Base-by-base conservation (phyloP, 2,329 filamentous ascomycete genomes). In the Verticillium nubilum region DNA sequence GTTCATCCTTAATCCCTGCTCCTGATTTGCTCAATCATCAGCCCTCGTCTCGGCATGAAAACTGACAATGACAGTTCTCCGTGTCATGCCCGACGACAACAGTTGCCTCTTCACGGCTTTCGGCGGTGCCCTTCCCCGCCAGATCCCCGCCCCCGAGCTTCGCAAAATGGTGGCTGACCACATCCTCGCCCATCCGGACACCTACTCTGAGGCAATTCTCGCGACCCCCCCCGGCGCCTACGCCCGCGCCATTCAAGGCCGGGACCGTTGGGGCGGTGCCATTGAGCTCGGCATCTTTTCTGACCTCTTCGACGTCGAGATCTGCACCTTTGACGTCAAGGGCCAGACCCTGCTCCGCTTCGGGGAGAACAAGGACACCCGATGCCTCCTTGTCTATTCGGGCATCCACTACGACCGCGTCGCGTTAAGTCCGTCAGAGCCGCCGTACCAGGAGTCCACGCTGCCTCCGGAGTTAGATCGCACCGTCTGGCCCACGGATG, bases 1-100 rank as follows among this genome's bases (percentile, higher is more conserved):
- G 74, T 68, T 27, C 27, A 26, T 2, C 27, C 42, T 4, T 17
- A 7, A 13, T 27, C 25, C 10, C 65, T 63, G 52, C 23, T 54
- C 19, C 23, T 31, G 2, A 69, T 10, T 68, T 76, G 19, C 62
- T 72, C 29, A 73, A 73, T 23, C 52, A 13, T 61, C 29, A 31
- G n/a, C n/a, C n/a, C n/a, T n/a, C 29, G 29, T 4, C 5, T 31
- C n/a, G n/a, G 29, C 13, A 31, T 13, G 9, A 13, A 31, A 9
- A 31, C 67, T 59, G 69, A 76, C 54, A 83, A n/a, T 7, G 19
- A 5, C 52, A 86, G 89, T 96, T 9, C 83, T 97, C 19, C 88
- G 94, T 15, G 91, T 98, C 56, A 97, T 98, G 94, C 92, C 93
- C 4, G 94, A 97, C 69, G 94, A 98, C 73, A 97, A 97, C 74